Conservation (phyloP, 2,329 filamentous ascomycete species). For the Talaromyces rugulosus region DNA sequence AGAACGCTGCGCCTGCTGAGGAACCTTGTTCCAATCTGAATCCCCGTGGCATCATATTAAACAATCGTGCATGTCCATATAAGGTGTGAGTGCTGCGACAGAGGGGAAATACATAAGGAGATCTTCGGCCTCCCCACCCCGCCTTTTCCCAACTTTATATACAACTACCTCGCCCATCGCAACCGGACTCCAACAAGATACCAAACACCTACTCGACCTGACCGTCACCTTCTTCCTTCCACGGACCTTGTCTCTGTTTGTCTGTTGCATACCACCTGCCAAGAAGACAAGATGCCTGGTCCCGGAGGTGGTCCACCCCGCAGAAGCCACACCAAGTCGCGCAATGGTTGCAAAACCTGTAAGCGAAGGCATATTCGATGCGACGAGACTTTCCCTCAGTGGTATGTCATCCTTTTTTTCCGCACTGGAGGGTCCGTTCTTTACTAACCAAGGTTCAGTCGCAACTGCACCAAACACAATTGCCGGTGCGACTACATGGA, state of each 20-base stretch:
- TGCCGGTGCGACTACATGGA: constrained; percentile 98
- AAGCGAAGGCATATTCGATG: constrained; percentile 96
- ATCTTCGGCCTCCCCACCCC: neutral
- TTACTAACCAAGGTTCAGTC: constrained; percentile 49
- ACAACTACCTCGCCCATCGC: neutral
- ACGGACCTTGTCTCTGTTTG: neutral
- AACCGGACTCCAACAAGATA: neutral
- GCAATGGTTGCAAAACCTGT: constrained; percentile 97
- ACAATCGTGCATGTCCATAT: neutral
- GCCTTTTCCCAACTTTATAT: neutral
- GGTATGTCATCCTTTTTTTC: constrained; percentile 52
- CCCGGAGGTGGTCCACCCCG: constrained; percentile 89
- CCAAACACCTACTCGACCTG: neutral
- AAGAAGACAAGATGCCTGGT: constrained; percentile 67
- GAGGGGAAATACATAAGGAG: neutral
- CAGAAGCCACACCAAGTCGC: constrained; percentile 94
- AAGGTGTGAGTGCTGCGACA: neutral
- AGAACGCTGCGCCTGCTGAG: neutral
- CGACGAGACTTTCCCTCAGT: constrained; percentile 97
- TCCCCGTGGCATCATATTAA: neutral
- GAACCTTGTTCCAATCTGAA: neutral
- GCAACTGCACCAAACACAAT: constrained; percentile 98
- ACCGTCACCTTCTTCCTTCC: neutral
- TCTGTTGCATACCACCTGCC: neutral
- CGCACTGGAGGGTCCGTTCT: neutral